Base-by-base conservation (phyloP, 2,329 filamentous ascomycete species). In the Paramyrothecium sp. region DNA sequence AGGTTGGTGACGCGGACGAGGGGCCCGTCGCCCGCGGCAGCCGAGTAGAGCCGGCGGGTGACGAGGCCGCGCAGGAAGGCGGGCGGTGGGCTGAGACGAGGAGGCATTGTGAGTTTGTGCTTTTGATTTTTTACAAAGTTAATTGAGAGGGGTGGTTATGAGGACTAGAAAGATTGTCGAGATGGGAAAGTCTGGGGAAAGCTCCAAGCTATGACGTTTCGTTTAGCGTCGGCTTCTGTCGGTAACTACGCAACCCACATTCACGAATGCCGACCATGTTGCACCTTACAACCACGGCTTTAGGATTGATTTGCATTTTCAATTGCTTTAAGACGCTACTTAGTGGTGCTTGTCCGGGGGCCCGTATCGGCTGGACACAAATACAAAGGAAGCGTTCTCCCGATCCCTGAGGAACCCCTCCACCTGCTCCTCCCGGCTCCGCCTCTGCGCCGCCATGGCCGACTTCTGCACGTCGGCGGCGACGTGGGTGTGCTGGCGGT, bases 321-420 rank as follows among this genome's bases (percentile, higher is more conserved):
- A 44, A 17, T 16, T 44, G 38, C 5, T 44, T 17, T 17, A 44
- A 17, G 5, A 7, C 5, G 13, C 10, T 44, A 44, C 38, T 16
- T 19, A 44, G 5, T 44, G 13, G n/a, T 19, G 38, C n/a, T 44
- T 44, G 4, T 44, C 13, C 5, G 38, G 5, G 4, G 38, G 13
- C 13, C n/a, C 38, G n/a, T 44, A 44, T 44, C 38, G 13, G n/a
- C 38, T 44, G 13, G 38, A 19, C n/a, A 44, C 38, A 19, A 44
- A 44, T 44, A 44, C 38, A 44, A 44, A 44, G 38, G 38, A 16
- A 17, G 38, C 38, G 13, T 44, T 76, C 63, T 95, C 89, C 62
- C 91, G 81, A 58, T 90, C 85, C 66, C 86, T 85, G 58, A 98
- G 63, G 67, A 98, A 98, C 55, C 78, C 86, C 63, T 91, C 84